Evolutionary conservation across 2,329 filamentous ascomycete species (phyloP), one percentile per base, ranked within the genome.

Genomic region (Teratosphaeria epicoccoides): DNA sequence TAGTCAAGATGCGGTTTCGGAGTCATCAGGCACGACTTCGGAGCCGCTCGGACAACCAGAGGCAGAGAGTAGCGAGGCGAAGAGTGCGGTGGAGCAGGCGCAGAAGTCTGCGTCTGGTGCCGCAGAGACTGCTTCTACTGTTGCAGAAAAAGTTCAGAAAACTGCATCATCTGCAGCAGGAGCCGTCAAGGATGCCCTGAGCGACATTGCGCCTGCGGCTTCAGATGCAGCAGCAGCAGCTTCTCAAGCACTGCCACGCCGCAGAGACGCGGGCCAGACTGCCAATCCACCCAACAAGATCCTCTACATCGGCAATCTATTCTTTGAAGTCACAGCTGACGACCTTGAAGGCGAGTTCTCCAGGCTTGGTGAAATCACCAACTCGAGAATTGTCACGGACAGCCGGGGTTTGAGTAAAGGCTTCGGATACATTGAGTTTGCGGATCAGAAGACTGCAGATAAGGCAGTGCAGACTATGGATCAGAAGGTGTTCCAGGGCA

Each of bases 241-340:
- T 29, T 25, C 43, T 23, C 37, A 50, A 45, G 43, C 28, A 9
- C 29, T 28, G n/a, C 26, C 47, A 17, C 26, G 22, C 23, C 47
- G 28, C 10, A 14, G 33, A 4, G n/a, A 40, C 20, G 17, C 33
- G 5, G 33, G 33, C 17, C 33, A 6, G 33, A 6, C 4, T 4
- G 6, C n/a, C n/a, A 17, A 5, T n/a, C 6, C 33, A 7, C 54
- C 49, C 70, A 17, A 71, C 70, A 47, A 68, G 69, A 77, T 72
- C 6, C 60, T 87, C 52, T 88, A 84, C 61, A 63, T 87, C 56
- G 83, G 82, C 54, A 88, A 88, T 67, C 70, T 88, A 45, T 82
- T 81, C 66, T 88, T 81, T 64, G 83, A 87, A 63, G 76, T 84
- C 51, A 81, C 76, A 5, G 75, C 78, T 5, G 74, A 78, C 25